Base-by-base conservation (phyloP, 768 basidiomycete genomes). In the Gyrodon lividus region DNA sequence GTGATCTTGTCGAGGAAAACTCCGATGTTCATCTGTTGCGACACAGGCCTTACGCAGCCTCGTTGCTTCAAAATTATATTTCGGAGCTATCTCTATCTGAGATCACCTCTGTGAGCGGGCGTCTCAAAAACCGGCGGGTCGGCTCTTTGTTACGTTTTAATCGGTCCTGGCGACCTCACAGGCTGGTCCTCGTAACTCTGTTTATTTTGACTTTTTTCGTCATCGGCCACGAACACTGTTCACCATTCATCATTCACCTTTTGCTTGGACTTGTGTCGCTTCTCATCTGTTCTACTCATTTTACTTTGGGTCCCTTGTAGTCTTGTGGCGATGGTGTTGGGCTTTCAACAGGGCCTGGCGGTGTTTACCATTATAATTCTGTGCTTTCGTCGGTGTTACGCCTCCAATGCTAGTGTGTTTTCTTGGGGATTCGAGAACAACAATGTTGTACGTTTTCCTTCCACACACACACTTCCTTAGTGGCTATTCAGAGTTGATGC, bases 131-230 rank as follows among this genome's bases (percentile, higher is more conserved):
- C 16, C 40, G 13, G 3, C 31, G 31, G 10, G 22, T 2, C 26
- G 39, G 10, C 38, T n/a, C 20, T 42, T 23, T n/a, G 28, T n/a
- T 43, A 43, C 41, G 34, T 20, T 24, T 46, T 48, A n/a, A 43
- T 46, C 23, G 23, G 30, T 22, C 35, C 30, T 55, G 45, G 52
- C 26, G 35, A 13, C 43, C 40, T 48, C 41, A 51, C 42, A 59
- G 59, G 61, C 64, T 51, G 59, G 56, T 46, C 48, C 56, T 40
- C 45, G 23, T 5, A 43, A 28, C 34, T 50, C 33, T 30, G 16
- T 55, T 43, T 31, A 2, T 49, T 31, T 23, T 13, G 40, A 37
- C 44, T 28, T 28, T 28, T 34, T 47, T 43, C 30, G 14, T 42
- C 43, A 34, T 28, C 20, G 10, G 31, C 48, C 5, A 38, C 28